A percentile compares a stretch with the other conserved stretches of the same genome.
Conservation (phyloP, 148 eudicot species). For the Nepenthes gracilis region DNA sequence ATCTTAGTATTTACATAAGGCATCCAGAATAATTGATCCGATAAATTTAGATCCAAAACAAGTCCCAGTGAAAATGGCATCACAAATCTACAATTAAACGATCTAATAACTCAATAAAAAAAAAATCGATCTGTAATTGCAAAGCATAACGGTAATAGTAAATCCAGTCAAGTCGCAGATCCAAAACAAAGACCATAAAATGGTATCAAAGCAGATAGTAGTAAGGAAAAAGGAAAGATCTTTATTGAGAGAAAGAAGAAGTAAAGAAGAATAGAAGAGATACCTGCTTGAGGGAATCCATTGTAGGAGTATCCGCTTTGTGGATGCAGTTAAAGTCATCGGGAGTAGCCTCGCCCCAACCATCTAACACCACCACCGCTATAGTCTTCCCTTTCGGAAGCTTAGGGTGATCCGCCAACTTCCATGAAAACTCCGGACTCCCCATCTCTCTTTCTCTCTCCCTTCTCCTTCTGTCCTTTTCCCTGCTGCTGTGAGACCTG, state of each 20-base stretch:
- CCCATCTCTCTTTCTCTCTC: constrained; percentile 29
- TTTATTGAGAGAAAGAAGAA: background rate
- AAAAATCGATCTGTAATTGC: too few species aligned
- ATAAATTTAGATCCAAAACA: too few species aligned
- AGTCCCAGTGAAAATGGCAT: too few species aligned
- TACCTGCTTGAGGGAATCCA: constrained; percentile 64
- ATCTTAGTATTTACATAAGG: too few species aligned
- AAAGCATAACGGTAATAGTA: too few species aligned
- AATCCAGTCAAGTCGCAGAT: too few species aligned
- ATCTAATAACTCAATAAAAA: too few species aligned
- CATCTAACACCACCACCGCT: constrained; percentile 59
- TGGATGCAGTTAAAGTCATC: constrained; percentile 58
- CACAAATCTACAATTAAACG: too few species aligned
- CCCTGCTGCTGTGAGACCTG: too few species aligned
- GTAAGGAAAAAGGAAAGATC: constrained; percentile 1
- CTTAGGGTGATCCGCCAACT: constrained; percentile 56
- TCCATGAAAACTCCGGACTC: constrained; percentile 51
- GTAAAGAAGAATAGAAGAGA: background rate
- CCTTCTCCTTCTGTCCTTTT: too few species aligned
- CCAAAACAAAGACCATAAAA: too few species aligned
- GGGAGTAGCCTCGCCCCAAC: constrained; percentile 70
- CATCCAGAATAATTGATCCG: too few species aligned
- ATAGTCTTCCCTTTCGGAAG: constrained; percentile 59
- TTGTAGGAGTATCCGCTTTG: constrained; percentile 54
- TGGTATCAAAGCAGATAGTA: background rate